phyloP scores from a whole-genome alignment of 208 protist genomes.

The Leishmania martiniquensis region DNA sequence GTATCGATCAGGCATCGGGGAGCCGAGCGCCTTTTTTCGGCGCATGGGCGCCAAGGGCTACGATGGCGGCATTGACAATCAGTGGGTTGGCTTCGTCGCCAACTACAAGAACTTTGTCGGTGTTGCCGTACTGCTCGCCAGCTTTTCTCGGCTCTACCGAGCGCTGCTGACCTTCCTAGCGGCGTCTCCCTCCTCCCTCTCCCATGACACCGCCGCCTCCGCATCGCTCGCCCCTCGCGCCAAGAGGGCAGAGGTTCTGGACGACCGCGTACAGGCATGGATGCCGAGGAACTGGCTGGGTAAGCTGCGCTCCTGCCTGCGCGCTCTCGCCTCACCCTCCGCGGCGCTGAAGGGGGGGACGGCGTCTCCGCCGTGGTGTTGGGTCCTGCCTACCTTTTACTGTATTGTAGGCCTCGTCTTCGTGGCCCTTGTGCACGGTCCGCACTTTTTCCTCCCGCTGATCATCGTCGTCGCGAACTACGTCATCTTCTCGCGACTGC shows the following conservation, averaged over 20 bases:
- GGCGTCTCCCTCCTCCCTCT: background rate
- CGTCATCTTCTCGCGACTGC: constrained; percentile 43
- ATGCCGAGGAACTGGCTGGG: background rate
- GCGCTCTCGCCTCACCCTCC: background rate
- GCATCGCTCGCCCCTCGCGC: background rate
- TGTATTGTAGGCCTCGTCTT: constrained; percentile 23
- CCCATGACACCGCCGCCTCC: background rate
- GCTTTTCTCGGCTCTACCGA: background rate
- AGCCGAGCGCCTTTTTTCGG: background rate
- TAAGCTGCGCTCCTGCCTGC: background rate
- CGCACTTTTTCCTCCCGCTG: constrained; percentile 35
- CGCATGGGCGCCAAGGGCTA: constrained; percentile 25
- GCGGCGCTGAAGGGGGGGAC: background rate
- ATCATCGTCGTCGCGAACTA: constrained; percentile 40
- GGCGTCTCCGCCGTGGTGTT: background rate
- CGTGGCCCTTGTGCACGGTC: constrained; percentile 33
- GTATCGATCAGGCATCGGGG: background rate
- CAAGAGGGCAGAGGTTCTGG: background rate
- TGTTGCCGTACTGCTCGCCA: background rate
- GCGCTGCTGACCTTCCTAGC: background rate
- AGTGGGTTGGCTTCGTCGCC: constrained; percentile 29
- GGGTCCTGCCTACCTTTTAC: constrained; percentile 28
- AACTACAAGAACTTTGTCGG: constrained; percentile 1
- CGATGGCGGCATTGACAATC: constrained; percentile 16
- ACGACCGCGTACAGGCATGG: background rate